A percentile compares a stretch with the other conserved stretches of the same genome.
Evolutionary conservation across 352 stramenopile species (phyloP).

Genomic region (Hyaloperonospora brassicae): DNA sequence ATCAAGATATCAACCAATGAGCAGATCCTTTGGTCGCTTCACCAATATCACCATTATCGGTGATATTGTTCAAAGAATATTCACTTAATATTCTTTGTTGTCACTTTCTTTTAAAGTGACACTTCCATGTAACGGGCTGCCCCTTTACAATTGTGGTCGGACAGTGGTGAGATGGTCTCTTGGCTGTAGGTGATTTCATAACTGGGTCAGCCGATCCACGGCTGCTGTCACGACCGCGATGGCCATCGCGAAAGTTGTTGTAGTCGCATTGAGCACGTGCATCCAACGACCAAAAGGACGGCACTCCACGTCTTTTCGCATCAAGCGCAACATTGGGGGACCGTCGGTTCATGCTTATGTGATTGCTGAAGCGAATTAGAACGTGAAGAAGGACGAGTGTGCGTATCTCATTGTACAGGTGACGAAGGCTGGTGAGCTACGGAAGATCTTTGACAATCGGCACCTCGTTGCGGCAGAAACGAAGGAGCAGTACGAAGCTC

Average conservation of each 20-base stretch:
- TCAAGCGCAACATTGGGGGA: constrained; percentile 94
- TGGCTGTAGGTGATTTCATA: constrained; percentile 52
- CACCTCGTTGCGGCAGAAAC: constrained; percentile 66
- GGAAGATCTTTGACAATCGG: constrained; percentile 91
- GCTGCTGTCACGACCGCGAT: constrained; percentile 90
- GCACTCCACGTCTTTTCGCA: constrained; percentile 61
- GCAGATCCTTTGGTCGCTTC: too few relatives aligned
- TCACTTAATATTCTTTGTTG: too few relatives aligned
- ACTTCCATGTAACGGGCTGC: too few relatives aligned
- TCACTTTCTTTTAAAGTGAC: too few relatives aligned
- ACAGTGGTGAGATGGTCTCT: constrained; percentile 5
- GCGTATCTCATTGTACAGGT: too few relatives aligned
- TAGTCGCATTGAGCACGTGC: constrained; percentile 93
- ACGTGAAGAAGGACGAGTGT: constrained; percentile 89
- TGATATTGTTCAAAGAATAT: too few relatives aligned
- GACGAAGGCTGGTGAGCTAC: constrained; percentile 31
- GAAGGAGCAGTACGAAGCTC: constrained; percentile 70
- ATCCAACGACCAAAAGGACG: constrained; percentile 84
- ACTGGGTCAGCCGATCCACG: constrained; percentile 87
- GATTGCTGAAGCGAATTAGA: constrained; percentile 85
- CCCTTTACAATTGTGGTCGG: background rate
- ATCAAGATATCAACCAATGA: too few relatives aligned
- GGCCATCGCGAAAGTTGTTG: constrained; percentile 88
- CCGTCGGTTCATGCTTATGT: constrained; percentile 82
- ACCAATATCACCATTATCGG: too few relatives aligned